Evolutionary conservation across 257 asterid genomes (phyloP).

Genomic region (Solanum rostratum): DNA sequence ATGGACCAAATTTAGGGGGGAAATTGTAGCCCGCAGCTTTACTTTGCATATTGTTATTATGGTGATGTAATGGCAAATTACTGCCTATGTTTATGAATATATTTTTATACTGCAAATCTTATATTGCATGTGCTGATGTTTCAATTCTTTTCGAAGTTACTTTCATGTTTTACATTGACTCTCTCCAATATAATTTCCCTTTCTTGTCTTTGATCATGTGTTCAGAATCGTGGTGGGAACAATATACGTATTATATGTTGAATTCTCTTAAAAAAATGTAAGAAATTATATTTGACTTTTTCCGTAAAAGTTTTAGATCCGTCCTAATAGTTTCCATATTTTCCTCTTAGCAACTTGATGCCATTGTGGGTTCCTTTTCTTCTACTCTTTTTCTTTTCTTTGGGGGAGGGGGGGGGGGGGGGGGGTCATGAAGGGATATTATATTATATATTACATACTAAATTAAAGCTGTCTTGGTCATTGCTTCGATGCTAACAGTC

Average conservation of each 20-base stretch:
- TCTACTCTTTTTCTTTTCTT: too few relatives aligned
- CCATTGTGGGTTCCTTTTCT: background rate
- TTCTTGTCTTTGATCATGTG: background rate
- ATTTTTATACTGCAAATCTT: background rate
- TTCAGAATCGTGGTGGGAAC: background rate
- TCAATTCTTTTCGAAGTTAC: background rate
- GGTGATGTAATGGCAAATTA: background rate
- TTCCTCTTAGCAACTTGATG: background rate
- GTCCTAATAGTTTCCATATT: background rate
- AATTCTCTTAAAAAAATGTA: background rate
- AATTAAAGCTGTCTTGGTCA: too few relatives aligned
- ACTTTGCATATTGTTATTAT: background rate
- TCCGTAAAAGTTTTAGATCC: background rate
- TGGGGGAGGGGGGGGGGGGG: too few relatives aligned
- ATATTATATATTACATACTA: too few relatives aligned
- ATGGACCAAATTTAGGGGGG: background rate
- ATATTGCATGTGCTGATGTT: background rate
- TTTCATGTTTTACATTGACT: background rate
- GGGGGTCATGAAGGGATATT: too few relatives aligned
- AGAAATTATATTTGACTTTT: background rate
- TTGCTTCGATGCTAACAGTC: too few relatives aligned
- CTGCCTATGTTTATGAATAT: background rate
- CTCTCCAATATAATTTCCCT: background rate
- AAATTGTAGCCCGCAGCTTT: conserved; percentile 46
- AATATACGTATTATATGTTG: background rate